Evolutionary conservation across 83 land plant genomes (phyloP), one percentile per base, ranked within the genome.

Genomic region (Thuja plicata): DNA sequence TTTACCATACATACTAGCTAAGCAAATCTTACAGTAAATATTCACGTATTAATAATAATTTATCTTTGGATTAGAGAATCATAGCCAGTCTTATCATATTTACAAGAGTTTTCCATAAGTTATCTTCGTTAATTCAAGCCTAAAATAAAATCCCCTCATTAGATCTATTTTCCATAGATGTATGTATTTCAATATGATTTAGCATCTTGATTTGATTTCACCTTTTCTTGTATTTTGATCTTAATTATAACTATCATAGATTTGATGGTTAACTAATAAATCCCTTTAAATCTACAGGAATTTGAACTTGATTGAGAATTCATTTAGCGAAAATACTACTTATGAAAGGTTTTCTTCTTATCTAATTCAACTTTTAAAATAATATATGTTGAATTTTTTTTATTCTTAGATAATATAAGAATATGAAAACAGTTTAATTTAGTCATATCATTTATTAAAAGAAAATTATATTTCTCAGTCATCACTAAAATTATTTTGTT

Each of bases 271-370:
- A 24, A 82, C 0, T 82, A 45, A 11, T 27, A 17, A 21, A n/a
- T 8, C 50, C 34, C 12, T n/a, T 82, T 0, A 10, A 82, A 46
- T 82, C 52, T 82, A 46, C 85, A 82, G 85, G 85, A 82, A 82
- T 30, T 82, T 82, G 85, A 48, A n/a, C n/a, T n/a, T n/a, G n/a
- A n/a, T 82, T 27, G 85, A n/a, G 54, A 82, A 82, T 52, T 82
- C 52, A 27, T 82, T 82, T 45, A 12, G 27, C 24, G 11, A 8
- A 32, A 45, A 82, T 82, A 5, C 2, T 27, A 9, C 34, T 9
- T 27, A 43, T 45, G 32, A 45, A 46, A 82, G 85, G 85, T 82
- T 43, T 24, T 3, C 16, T 27, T 30, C 2, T 82, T 27, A 82
- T 46, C 3, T 27, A 15, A 21, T 37, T 52, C 8, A 82, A 11